These are phyloP conservation scores for Endoconidiophora laricicola DNA, from an alignment of 2,329 filamentous ascomycete species.

Conservation along the genomic window DNA sequence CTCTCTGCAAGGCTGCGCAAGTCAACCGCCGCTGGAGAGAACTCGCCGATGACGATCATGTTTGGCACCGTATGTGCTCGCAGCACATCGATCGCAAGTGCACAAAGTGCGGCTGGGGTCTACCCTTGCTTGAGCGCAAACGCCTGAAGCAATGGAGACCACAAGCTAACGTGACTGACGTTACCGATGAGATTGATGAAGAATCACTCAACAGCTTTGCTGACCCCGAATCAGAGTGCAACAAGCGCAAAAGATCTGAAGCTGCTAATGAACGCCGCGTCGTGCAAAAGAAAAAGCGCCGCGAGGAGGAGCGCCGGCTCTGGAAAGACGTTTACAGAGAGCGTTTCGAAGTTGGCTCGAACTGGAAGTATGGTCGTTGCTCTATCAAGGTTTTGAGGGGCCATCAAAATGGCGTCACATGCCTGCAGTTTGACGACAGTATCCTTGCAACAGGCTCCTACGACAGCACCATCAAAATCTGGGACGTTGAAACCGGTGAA, in stretches of 20 bases:
- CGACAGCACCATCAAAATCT: constrained; percentile 87
- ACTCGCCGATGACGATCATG: constrained; percentile 89
- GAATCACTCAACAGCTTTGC: constrained; percentile 6
- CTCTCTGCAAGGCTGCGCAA: constrained; percentile 87
- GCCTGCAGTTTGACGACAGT: constrained; percentile 56
- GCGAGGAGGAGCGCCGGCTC: constrained; percentile 19
- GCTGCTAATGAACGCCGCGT: constrained; percentile 10
- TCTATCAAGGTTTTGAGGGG: constrained; percentile 71
- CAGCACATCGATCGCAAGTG: constrained; percentile 92
- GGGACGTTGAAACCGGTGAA: constrained; percentile 79
- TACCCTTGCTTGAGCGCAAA: constrained; percentile 80
- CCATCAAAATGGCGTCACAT: constrained; percentile 56
- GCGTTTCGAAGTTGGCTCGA: constrained; percentile 84
- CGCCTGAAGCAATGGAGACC: constrained; percentile 72
- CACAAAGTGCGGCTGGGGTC: constrained; percentile 86
- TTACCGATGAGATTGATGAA: constrained; percentile 15
- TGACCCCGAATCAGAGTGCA: background rate
- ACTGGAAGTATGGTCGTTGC: constrained; percentile 93
- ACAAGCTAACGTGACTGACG: constrained; percentile 15
- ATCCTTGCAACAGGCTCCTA: constrained; percentile 90
- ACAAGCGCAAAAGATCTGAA: constrained; percentile 9
- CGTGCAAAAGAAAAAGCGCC: constrained; percentile 9
- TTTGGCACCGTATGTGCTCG: constrained; percentile 96
- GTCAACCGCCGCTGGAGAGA: constrained; percentile 78
- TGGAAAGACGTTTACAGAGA: constrained; percentile 98